Evolutionary conservation across 164 flowering plant genomes (phyloP).

Genomic region (Piper longum): DNA sequence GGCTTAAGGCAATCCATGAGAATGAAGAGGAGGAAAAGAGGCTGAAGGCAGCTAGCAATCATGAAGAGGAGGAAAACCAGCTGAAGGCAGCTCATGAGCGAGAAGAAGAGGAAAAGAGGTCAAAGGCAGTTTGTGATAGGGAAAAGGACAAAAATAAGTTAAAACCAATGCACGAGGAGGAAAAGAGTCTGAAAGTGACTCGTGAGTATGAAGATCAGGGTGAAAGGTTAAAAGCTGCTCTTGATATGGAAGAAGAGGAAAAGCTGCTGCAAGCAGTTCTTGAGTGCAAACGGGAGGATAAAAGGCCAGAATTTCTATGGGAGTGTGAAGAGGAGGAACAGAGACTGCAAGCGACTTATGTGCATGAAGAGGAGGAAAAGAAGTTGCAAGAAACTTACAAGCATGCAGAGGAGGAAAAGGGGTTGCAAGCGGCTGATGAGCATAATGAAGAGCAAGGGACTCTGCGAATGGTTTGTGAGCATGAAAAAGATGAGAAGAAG

Average conservation of each 20-base stretch:
- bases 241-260: not conserved
- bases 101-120: not conserved
- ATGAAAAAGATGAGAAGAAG: conserved; percentile 20
- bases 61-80: not conserved
- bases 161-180: not conserved
- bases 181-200: not conserved
- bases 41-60: not conserved
- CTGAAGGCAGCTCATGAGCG: no score
- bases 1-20: conserved; percentile 3
- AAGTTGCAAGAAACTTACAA: conserved; percentile 4
- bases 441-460: not conserved
- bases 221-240: not conserved
- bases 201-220: conserved; percentile 1
- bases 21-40: conserved; percentile 7
- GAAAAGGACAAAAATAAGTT: not conserved
- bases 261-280: not conserved
- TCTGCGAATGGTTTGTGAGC: conserved; percentile 20
- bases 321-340: conserved; percentile 8
- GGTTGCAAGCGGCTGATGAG: conserved; percentile 1
- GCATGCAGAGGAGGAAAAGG: not conserved
- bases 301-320: not conserved
- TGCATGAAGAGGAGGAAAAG: conserved; percentile 3
- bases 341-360: not conserved
- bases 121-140: conserved; percentile 4
- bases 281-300: not conserved